These are phyloP conservation scores for Corniculantispora saksenae DNA, from an alignment of 2,329 filamentous ascomycete genomes.

Conservation along the genomic window DNA sequence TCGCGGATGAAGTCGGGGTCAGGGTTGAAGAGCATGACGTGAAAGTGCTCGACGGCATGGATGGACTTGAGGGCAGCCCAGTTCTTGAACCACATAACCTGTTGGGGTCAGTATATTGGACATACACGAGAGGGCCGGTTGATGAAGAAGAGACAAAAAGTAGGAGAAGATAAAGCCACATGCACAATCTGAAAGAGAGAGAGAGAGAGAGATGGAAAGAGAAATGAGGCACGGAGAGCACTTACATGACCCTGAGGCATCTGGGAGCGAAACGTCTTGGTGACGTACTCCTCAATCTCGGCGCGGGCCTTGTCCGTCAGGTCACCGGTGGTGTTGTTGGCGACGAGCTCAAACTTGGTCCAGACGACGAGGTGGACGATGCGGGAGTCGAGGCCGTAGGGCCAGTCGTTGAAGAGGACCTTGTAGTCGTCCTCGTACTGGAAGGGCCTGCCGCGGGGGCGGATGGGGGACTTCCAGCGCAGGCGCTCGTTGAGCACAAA, in stretches of 20 bases:
- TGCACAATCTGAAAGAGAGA: too few species aligned
- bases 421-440: conserved; percentile 60
- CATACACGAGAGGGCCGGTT: neutral
- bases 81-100: conserved; percentile 61
- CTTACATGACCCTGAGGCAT: conserved; percentile 56
- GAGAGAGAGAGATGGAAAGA: neutral
- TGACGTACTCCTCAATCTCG: conserved; percentile 72
- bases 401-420: conserved; percentile 89
- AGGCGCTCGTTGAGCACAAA: conserved; percentile 74
- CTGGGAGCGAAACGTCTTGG: conserved; percentile 60
- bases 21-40: conserved; percentile 84
- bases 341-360: conserved; percentile 82
- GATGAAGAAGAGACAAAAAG: neutral
- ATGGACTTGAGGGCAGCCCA: conserved; percentile 85
- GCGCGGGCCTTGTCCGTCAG: conserved; percentile 63
- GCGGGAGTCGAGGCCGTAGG: conserved; percentile 76
- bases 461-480: conserved; percentile 59
- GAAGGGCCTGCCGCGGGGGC: conserved; percentile 41
- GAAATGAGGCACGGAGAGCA: neutral
- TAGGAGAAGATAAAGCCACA: neutral
- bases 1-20: conserved; percentile 67
- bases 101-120: conserved; percentile 14
- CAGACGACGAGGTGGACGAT: conserved; percentile 89
- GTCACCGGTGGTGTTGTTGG: conserved; percentile 65
- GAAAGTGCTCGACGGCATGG: conserved; percentile 87